phyloP scores from a whole-genome alignment of 176 grass and related monocot species.

The Neostapfia colusana region DNA sequence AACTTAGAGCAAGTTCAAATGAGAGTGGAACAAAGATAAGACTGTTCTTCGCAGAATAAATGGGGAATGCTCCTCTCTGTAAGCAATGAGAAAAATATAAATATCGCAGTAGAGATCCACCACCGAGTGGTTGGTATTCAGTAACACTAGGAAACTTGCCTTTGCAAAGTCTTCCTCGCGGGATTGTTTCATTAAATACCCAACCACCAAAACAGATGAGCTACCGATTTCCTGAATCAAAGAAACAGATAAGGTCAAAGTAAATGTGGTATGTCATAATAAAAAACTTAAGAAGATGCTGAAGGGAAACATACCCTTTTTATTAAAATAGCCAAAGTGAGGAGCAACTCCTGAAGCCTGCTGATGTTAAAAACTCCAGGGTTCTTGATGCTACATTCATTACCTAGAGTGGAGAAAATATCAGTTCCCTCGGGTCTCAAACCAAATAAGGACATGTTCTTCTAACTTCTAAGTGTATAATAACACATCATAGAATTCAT shows the following conservation, averaged over 20 bases:
- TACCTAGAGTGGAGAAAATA: slow-evolving; percentile 48
- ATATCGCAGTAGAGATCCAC: slow-evolving; percentile 18
- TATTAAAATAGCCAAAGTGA: slow-evolving; percentile 63
- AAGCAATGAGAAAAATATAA: slow-evolving; percentile 35
- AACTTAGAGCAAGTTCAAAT: slow-evolving; percentile 70
- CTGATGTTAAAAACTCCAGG: slow-evolving; percentile 50
- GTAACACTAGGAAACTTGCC: slow-evolving; percentile 53
- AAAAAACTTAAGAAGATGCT: slow-evolving; percentile 13
- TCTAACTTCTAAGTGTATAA: background rate
- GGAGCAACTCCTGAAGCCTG: slow-evolving; percentile 64
- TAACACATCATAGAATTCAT: background rate
- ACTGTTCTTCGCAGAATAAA: slow-evolving; percentile 55
- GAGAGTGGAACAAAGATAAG: slow-evolving; percentile 84
- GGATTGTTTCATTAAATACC: slow-evolving; percentile 91
- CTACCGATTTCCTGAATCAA: slow-evolving; percentile 51
- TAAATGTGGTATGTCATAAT: background rate
- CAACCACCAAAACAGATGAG: slow-evolving; percentile 61
- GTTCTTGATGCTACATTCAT: slow-evolving; percentile 20
- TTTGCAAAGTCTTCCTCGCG: slow-evolving; percentile 91
- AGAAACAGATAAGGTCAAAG: slow-evolving; percentile 25
- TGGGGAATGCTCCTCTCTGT: slow-evolving; percentile 91
- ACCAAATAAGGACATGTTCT: background rate
- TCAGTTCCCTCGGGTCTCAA: background rate
- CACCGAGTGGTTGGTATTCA: slow-evolving; percentile 26
- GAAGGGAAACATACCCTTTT: slow-evolving; percentile 59